Conservation (phyloP, 2,329 filamentous ascomycete species). For the Phaeosphaeria sp. region DNA sequence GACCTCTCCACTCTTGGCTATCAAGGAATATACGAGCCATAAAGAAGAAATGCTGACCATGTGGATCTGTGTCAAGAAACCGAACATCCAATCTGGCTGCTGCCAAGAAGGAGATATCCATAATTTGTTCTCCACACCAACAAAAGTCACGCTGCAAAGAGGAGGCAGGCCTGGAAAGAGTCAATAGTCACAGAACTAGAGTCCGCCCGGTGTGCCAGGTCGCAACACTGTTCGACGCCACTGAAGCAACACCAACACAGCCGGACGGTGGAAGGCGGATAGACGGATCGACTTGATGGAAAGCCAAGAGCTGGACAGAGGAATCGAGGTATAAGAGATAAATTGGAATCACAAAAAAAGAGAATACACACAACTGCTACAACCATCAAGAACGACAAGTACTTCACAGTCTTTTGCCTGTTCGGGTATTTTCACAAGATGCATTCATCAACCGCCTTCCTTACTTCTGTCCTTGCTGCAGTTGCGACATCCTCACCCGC, state of each 20-base stretch:
- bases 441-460: neutral
- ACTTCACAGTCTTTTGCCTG: neutral
- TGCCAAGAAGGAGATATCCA: neutral
- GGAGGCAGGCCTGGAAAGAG: neutral
- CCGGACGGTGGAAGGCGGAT: neutral
- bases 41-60: neutral
- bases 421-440: neutral
- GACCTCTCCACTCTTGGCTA: neutral
- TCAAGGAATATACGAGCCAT: neutral
- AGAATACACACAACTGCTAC: neutral
- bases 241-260: neutral
- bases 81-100: neutral
- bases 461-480: neutral
- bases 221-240: neutral
- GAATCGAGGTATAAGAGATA: neutral
- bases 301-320: neutral
- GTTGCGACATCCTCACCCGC: neutral
- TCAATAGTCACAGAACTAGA: neutral
- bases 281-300: neutral
- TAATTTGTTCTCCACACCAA: neutral
- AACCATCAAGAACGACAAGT: neutral
- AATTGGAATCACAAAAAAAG: neutral
- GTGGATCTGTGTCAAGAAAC: neutral
- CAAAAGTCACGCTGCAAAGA: neutral
- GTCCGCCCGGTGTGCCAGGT: neutral